phyloP scores from a whole-genome alignment of 1,139 yeast genomes.

The Cylindricascospora bacillispora region DNA sequence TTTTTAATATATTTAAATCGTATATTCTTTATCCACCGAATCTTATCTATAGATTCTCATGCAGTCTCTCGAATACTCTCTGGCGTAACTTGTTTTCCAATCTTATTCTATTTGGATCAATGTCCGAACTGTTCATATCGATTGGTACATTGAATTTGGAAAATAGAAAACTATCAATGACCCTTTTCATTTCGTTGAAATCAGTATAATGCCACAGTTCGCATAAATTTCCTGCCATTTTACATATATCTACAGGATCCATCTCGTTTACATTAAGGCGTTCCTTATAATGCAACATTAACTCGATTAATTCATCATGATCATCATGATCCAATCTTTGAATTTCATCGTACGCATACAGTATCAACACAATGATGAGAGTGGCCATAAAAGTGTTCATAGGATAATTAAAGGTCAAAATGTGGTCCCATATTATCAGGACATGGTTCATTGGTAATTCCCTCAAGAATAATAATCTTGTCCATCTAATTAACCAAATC shows the following conservation, averaged over 20 bases:
- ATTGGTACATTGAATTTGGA: conserved; percentile 8
- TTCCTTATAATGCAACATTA: conserved; percentile 52
- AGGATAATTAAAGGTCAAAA: conserved; percentile 27
- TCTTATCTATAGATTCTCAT: too few relatives aligned
- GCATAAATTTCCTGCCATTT: conserved; percentile 14
- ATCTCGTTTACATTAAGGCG: too few relatives aligned
- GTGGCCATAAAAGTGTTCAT: conserved; percentile 38
- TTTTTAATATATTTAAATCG: too few relatives aligned
- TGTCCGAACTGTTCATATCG: conserved; percentile 4
- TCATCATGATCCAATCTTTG: conserved; percentile 13
- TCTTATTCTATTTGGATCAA: conserved; percentile 15
- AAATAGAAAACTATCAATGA: conserved; percentile 13
- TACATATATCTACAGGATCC: conserved; percentile 13
- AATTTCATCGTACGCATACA: conserved; percentile 36
- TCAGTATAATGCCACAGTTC: conserved; percentile 19
- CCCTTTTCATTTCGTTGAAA: conserved; percentile 10
- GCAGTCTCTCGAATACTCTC: conserved; percentile 6
- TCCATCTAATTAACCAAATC: conserved; percentile 57
- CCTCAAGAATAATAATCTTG: conserved; percentile 43
- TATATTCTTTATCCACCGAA: too few relatives aligned
- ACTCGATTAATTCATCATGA: conserved; percentile 45
- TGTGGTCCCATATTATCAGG: conserved; percentile 44
- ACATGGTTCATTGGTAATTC: conserved; percentile 42
- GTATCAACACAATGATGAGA: conserved; percentile 38
- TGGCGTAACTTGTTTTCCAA: conserved; percentile 14